Evolutionary conservation across 495 filamentous ascomycete species (phyloP).

Genomic region (Hypoxylon subgilvum): DNA sequence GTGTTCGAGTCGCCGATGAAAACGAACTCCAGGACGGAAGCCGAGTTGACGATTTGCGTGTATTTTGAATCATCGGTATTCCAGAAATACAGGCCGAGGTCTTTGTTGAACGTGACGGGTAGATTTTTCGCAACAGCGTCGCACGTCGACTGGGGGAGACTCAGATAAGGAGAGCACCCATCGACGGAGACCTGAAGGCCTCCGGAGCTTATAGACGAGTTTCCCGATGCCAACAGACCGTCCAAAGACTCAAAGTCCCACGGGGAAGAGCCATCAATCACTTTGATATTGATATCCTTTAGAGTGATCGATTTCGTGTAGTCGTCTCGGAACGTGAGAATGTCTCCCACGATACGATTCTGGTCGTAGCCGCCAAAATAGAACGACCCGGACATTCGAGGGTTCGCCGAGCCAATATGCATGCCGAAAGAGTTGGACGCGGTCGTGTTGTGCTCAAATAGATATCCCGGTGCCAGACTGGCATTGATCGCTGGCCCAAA

Average conservation of each 20-base stretch:
- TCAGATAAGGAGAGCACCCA: slow-evolving; percentile 55
- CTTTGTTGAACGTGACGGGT: slow-evolving; percentile 50
- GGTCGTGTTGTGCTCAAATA: slow-evolving; percentile 44
- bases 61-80: slow-evolving; percentile 51
- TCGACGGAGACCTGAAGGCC: slow-evolving; percentile 43
- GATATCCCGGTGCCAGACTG: slow-evolving; percentile 42
- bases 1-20: slow-evolving; percentile 45
- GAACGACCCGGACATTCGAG: slow-evolving; percentile 50
- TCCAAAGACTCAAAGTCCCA: slow-evolving; percentile 44
- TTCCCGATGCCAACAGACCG: slow-evolving; percentile 48
- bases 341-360: slow-evolving; percentile 45
- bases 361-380: slow-evolving; percentile 61
- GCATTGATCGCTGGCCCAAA: slow-evolving; percentile 39
- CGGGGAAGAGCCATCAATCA: slow-evolving; percentile 51
- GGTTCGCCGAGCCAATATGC: slow-evolving; percentile 58
- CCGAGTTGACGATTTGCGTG: slow-evolving; percentile 51
- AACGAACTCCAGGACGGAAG: slow-evolving; percentile 57
- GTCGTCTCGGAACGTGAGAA: slow-evolving; percentile 39
- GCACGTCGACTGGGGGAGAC: slow-evolving; percentile 58
- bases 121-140: slow-evolving; percentile 53
- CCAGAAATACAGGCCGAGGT: slow-evolving; percentile 59
- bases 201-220: slow-evolving; percentile 33
- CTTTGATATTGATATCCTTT: slow-evolving; percentile 51
- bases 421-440: slow-evolving; percentile 59
- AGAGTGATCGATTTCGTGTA: slow-evolving; percentile 43